Conservation (phyloP, 495 filamentous ascomycete species). For the Tuber umbilicatum region DNA sequence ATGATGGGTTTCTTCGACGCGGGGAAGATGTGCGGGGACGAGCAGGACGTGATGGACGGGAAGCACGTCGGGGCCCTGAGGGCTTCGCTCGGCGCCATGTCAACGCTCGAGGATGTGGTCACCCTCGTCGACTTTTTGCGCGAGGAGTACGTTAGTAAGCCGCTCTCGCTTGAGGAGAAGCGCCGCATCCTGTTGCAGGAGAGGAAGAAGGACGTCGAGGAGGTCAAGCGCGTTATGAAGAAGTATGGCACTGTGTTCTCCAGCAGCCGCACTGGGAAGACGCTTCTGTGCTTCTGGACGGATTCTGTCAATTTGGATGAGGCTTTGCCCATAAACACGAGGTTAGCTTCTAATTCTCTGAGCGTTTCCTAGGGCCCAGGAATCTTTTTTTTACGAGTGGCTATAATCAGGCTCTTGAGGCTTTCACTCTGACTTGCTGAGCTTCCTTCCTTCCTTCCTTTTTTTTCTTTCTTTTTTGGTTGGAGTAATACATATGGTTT, state of each 20-base stretch:
- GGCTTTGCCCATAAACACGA: neutral
- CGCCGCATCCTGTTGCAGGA: constrained; percentile 10
- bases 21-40: constrained; percentile 54
- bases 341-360: neutral
- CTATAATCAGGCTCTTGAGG: constrained; percentile 35
- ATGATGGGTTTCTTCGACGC: constrained; percentile 26
- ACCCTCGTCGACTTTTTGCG: constrained; percentile 63
- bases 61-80: constrained; percentile 78
- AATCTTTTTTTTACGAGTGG: constrained; percentile 17
- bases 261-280: constrained; percentile 1
- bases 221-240: constrained; percentile 25
- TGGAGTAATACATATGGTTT: neutral
- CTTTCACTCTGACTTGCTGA: constrained; percentile 9
- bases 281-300: constrained; percentile 2
- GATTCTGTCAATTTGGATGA: neutral
- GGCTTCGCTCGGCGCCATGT: constrained; percentile 81
- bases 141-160: constrained; percentile 59
- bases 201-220: neutral
- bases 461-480: neutral
- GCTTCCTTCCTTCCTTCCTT: neutral
- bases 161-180: constrained; percentile 14
- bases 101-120: constrained; percentile 64
- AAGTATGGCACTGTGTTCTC: constrained; percentile 4
- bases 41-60: constrained; percentile 71
- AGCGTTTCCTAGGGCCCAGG: neutral